phyloP scores from a whole-genome alignment of 2,329 filamentous ascomycete species.

The Clonostachys byssicola region DNA sequence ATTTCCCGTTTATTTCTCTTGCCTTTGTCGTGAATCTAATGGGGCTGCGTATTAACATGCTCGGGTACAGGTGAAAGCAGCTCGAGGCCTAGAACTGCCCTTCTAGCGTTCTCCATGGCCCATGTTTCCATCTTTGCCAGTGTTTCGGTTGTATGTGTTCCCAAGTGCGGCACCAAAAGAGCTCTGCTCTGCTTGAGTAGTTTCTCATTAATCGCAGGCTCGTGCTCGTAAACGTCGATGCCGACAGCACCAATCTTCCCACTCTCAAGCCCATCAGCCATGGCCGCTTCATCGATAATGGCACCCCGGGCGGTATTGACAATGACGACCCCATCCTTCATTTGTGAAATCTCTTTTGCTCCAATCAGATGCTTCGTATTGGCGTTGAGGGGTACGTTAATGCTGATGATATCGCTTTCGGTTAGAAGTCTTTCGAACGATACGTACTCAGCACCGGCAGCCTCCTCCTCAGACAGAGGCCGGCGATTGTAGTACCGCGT shows the following conservation, averaged over 20 bases:
- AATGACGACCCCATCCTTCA: conserved; percentile 63
- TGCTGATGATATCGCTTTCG: conserved; percentile 57
- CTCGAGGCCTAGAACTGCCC: neutral
- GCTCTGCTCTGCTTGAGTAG: conserved; percentile 3
- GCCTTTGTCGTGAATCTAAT: no score
- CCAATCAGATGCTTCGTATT: conserved; percentile 48
- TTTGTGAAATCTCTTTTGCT: conserved; percentile 57
- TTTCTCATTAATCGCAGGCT: conserved; percentile 36
- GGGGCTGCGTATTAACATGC: neutral
- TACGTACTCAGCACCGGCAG: conserved; percentile 16
- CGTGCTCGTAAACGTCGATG: conserved; percentile 69
- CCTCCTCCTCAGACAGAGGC: conserved; percentile 14
- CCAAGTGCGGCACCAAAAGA: conserved; percentile 7
- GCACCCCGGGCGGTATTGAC: conserved; percentile 70
- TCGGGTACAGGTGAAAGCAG: neutral
- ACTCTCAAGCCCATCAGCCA: conserved; percentile 60
- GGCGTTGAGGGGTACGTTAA: conserved; percentile 66
- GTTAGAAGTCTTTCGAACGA: conserved; percentile 5
- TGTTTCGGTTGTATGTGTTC: conserved; percentile 6
- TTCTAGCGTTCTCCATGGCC: conserved; percentile 1
- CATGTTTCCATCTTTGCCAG: conserved; percentile 1
- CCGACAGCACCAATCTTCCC: conserved; percentile 60
- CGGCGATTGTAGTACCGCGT: conserved; percentile 36
- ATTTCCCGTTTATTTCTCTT: no score
- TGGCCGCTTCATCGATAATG: conserved; percentile 67